phyloP scores from a whole-genome alignment of 225 moss, liverwort and hornwort species.

The Pseudoscleropodium purum region DNA sequence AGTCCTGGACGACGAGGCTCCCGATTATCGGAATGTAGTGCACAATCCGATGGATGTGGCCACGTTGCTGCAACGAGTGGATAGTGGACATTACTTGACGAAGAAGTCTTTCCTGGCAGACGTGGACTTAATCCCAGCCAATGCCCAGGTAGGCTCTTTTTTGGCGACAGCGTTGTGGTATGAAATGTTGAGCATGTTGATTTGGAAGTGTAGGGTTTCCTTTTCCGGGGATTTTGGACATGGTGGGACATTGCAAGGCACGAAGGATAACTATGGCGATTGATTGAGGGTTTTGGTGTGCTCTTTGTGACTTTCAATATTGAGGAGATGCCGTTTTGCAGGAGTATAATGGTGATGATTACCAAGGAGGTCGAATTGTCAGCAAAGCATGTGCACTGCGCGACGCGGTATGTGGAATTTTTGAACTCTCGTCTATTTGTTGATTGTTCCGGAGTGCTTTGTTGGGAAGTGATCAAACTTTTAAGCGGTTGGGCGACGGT shows the following conservation, averaged over 20 bases:
- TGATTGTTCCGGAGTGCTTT: not conserved
- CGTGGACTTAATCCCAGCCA: slow-evolving; percentile 53
- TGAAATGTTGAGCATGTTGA: not conserved
- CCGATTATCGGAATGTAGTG: slow-evolving; percentile 64
- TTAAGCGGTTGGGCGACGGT: not conserved
- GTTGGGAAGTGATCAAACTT: not conserved
- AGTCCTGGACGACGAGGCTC: slow-evolving; percentile 74
- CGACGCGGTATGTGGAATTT: slow-evolving; percentile 40
- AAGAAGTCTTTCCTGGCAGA: slow-evolving; percentile 23
- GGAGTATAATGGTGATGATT: slow-evolving; percentile 86
- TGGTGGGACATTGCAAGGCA: not conserved
- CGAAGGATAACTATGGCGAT: not conserved
- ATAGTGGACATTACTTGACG: slow-evolving; percentile 42
- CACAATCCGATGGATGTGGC: slow-evolving; percentile 87
- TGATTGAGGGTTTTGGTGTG: not conserved
- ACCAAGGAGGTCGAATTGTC: slow-evolving; percentile 69
- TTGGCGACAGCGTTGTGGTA: not conserved
- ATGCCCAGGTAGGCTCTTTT: slow-evolving; percentile 44
- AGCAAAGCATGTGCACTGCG: slow-evolving; percentile 80
- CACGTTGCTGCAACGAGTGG: slow-evolving; percentile 66
- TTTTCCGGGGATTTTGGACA: not conserved
- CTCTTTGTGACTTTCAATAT: not conserved
- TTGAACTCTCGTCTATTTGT: not conserved
- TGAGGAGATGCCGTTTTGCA: slow-evolving; percentile 19
- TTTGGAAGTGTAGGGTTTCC: not conserved